Base-by-base conservation (phyloP, 148 eudicot species). In the Arctostaphylos glauca region DNA sequence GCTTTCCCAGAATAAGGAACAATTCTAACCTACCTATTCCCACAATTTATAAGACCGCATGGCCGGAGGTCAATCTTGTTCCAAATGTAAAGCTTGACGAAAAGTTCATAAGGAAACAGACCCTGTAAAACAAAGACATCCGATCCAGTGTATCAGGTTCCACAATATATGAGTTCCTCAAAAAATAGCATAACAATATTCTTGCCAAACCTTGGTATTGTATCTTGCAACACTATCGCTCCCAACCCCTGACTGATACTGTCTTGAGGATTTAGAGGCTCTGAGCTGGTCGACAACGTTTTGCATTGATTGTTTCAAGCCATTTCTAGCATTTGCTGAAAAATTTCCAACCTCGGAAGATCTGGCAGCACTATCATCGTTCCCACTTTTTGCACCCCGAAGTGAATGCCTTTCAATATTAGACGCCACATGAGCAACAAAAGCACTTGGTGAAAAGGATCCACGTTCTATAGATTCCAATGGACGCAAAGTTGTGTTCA, bases 11-110 rank as follows among this genome's bases (percentile, higher is more conserved):
- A 46, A 80, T 50, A 13, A 49, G 78, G 81, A 41, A 75, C 25
- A 44, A 41, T 80, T 74, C 58, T 23, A 52, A 31, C 18, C 67
- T 87, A 93, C 98, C 98, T 95, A 89, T 95, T 95, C 73, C 98
- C 98, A 85, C 92, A 91, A 87, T 95, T 95, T 81, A 80, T 79
- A 47, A 95, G 91, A 75, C 98, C 98, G 72, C 85, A 76, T 31
- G 98, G 98, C 54, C 81, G 90, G 66, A 95, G 80, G 71, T 93
- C 97, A 87, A 92, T 84, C 90, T 88, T 89, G 83, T 92, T 92
- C 97, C 95, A 95, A 70, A 88, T 87, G 81, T 93, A 93, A 82
- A 95, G 95, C 91, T 92, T 91, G 56, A 95, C 97, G 89, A 95
- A 95, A 46, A 82, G 76, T 4, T 95, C 97, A 85, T 93, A 95